Base-by-base conservation (phyloP, 176 grass and related monocot species). In the Luzula sylvatica region DNA sequence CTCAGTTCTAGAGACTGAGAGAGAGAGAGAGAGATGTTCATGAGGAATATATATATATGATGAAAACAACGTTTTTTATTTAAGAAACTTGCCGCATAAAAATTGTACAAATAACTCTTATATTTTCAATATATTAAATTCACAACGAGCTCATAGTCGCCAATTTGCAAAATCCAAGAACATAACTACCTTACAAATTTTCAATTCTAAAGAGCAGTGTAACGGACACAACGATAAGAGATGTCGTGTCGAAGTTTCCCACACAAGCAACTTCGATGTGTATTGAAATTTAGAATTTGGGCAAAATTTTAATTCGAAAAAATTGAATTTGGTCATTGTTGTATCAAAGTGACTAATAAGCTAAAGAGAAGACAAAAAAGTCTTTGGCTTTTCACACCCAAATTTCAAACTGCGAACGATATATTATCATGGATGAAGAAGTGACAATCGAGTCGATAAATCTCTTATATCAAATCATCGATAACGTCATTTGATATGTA, bases 191-290 rank as follows among this genome's bases (percentile, higher is more conserved):
- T 56, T 56, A 2, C n/a, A 9, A 59, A 20, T 20, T 15, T 22
- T 43, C 20, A 83, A 65, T 75, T 83, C 59, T 58, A 35, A 40
- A 55, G 35, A 65, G 63, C 59, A 53, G 45, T 67, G 72, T 55
- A 60, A 71, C 38, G 65, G 58, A 71, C 49, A 30, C 5, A 12
- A 72, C 28, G 62, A 56, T 27, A 81, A 53, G 61, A 3, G 70
- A 51, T 82, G 71, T 69, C 42, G 66, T 86, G 70, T 24, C 53
- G 53, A 72, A 65, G 73, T 72, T 94, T 86, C 74, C 50, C 72
- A 75, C 72, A 86, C 5, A 35, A 86, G 86, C 77, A 86, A 78
- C 65, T 75, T 85, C 23, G 77, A 86, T 82, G 77, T 78, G 70
- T 68, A 67, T 22, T 20, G 48, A 14, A 55, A 38, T 21, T 68